A percentile compares a stretch with the other conserved stretches of the same genome.
Conservation (phyloP, 352 stramenopile genomes). For the Pythium dissotocum region DNA sequence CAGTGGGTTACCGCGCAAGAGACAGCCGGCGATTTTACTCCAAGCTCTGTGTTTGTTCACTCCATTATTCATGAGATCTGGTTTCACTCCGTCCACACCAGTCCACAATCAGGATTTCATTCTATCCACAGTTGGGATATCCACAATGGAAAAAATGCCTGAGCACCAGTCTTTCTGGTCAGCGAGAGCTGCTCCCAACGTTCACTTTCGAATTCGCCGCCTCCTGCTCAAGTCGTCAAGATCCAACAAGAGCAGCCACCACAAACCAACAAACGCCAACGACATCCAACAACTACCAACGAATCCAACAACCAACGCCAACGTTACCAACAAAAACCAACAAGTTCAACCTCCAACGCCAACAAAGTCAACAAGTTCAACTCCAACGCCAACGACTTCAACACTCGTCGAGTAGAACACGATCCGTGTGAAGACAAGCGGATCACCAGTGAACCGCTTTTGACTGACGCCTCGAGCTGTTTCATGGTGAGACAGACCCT, state of each 20-base stretch:
- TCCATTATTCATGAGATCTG: not conserved
- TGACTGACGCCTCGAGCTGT: not conserved
- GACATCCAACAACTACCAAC: not conserved
- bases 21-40: not conserved
- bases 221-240: conserved; percentile 15
- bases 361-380: not conserved
- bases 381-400: not conserved
- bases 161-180: not conserved
- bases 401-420: not conserved
- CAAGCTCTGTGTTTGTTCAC: not conserved
- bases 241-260: not conserved
- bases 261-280: not conserved
- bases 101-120: not conserved
- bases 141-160: not conserved
- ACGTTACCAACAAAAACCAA: not conserved
- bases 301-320: not conserved
- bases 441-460: not conserved
- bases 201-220: conserved; percentile 18
- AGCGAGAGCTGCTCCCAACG: not conserved
- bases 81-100: not conserved
- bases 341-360: not conserved
- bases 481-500: not conserved
- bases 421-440: not conserved
- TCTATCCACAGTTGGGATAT: not conserved
- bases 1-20: not conserved